Evolutionary conservation across 257 asterid species (phyloP).

Genomic region (Dorcoceras hygrometricum): DNA sequence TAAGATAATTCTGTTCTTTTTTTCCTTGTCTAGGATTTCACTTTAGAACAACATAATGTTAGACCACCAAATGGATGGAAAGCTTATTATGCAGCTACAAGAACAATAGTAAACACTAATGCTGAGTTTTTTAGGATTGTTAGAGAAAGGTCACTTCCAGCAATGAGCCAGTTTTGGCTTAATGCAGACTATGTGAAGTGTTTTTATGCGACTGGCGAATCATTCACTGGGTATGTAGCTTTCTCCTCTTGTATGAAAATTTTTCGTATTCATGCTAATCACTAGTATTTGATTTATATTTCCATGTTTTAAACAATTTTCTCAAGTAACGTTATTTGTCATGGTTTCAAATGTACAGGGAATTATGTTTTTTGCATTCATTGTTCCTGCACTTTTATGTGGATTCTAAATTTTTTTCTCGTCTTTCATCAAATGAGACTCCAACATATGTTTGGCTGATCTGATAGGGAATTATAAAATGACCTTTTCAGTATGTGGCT

Average conservation of each 20-base stretch:
- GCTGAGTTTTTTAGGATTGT: slow-evolving; percentile 68
- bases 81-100: slow-evolving; percentile 91
- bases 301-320: too few relatives aligned
- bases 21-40: slow-evolving; percentile 65
- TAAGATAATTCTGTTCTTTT: slow-evolving; percentile 21
- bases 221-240: slow-evolving; percentile 77
- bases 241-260: slow-evolving; percentile 19
- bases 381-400: not conserved
- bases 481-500: not conserved
- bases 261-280: slow-evolving; percentile 1
- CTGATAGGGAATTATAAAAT: not conserved
- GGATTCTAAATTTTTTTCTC: not conserved
- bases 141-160: slow-evolving; percentile 65
- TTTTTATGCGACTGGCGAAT: slow-evolving; percentile 76
- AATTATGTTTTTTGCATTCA: too few relatives aligned
- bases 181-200: slow-evolving; percentile 93
- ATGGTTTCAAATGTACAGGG: slow-evolving; percentile 2
- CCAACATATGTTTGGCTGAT: not conserved
- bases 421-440: not conserved
- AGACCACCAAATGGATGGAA: slow-evolving; percentile 92
- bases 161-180: slow-evolving; percentile 88
- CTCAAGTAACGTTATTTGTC: not conserved
- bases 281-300: not conserved
- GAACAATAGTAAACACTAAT: slow-evolving; percentile 69
- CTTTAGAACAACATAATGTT: slow-evolving; percentile 75